Evolutionary conservation across 1,284 basidiomycete genomes (phyloP).

Genomic region (Puccinia polysora): DNA sequence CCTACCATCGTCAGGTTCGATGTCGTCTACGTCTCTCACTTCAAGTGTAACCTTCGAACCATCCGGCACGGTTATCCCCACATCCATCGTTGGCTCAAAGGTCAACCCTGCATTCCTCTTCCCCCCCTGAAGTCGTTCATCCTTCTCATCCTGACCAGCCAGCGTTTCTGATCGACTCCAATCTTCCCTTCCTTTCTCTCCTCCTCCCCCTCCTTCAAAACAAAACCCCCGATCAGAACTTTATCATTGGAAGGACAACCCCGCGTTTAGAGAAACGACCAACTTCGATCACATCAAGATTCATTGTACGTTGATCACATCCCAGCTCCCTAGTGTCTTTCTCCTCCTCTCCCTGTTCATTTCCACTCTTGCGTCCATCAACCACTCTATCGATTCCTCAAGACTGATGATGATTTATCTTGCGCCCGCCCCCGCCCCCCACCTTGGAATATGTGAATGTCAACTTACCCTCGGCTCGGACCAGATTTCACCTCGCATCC

Average conservation of each 20-base stretch:
- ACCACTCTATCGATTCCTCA: conserved; percentile 62
- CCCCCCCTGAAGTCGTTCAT: conserved; percentile 69
- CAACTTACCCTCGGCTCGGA: not conserved
- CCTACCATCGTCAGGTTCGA: no score
- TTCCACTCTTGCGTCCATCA: not conserved
- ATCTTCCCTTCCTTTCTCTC: conserved; percentile 62
- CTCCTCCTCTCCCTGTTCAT: not conserved
- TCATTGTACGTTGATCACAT: conserved; percentile 68
- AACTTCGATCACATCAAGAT: no score
- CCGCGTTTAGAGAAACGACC: no score
- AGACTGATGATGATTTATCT: not conserved
- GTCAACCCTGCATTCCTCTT: no score
- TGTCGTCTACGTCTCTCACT: no score
- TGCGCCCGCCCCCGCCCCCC: not conserved
- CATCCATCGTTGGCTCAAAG: no score
- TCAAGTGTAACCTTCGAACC: no score
- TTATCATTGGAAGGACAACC: conserved; percentile 75
- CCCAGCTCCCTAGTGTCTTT: conserved; percentile 62
- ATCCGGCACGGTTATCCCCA: no score
- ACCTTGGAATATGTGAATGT: no score
- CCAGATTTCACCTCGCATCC: not conserved
- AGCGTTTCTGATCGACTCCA: conserved; percentile 90
- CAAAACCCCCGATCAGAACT: conserved; percentile 90
- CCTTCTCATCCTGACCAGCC: conserved; percentile 69
- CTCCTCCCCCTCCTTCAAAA: conserved; percentile 76